These are phyloP conservation scores for Chrysanthemum seticuspe DNA, from an alignment of 129 eudicot genomes.

Conservation along the genomic window DNA sequence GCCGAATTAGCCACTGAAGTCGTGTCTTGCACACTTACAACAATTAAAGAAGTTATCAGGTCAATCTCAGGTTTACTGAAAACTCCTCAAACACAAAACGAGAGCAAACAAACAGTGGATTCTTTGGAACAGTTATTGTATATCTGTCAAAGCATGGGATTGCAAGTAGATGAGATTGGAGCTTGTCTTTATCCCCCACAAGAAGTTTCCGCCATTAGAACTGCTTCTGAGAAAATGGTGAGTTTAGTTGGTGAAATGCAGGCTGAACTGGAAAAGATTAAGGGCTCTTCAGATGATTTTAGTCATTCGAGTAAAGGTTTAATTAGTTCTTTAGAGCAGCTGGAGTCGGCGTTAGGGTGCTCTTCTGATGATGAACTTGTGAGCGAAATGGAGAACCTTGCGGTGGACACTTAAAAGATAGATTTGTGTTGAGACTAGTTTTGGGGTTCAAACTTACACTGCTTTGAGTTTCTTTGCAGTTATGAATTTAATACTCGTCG, in stretches of 20 bases:
- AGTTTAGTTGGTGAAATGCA: conserved; percentile 42
- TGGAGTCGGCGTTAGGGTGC: conserved; percentile 48
- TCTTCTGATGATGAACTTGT: conserved; percentile 33
- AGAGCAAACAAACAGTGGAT: conserved; percentile 33
- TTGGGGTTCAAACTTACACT: background rate
- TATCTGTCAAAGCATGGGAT: conserved; percentile 56
- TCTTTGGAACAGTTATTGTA: conserved; percentile 61
- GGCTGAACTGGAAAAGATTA: conserved; percentile 42
- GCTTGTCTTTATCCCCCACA: conserved; percentile 96
- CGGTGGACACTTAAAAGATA: conserved; percentile 21
- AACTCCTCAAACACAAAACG: conserved; percentile 33
- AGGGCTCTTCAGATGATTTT: conserved; percentile 54
- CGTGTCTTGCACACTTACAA: conserved; percentile 55
- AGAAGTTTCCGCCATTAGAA: conserved; percentile 63
- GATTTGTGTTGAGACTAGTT: background rate
- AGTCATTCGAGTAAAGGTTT: conserved; percentile 43
- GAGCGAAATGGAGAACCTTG: conserved; percentile 57
- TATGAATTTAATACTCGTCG: background rate
- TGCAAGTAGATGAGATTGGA: conserved; percentile 81
- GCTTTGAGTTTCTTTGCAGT: background rate
- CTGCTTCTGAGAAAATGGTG: conserved; percentile 53
- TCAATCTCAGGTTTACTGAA: conserved; percentile 59
- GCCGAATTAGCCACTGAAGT: conserved; percentile 41
- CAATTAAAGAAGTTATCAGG: conserved; percentile 70
- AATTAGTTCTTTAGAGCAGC: conserved; percentile 42